Base-by-base conservation (phyloP, 176 grass and related monocot genomes). In the Musa itinerans region DNA sequence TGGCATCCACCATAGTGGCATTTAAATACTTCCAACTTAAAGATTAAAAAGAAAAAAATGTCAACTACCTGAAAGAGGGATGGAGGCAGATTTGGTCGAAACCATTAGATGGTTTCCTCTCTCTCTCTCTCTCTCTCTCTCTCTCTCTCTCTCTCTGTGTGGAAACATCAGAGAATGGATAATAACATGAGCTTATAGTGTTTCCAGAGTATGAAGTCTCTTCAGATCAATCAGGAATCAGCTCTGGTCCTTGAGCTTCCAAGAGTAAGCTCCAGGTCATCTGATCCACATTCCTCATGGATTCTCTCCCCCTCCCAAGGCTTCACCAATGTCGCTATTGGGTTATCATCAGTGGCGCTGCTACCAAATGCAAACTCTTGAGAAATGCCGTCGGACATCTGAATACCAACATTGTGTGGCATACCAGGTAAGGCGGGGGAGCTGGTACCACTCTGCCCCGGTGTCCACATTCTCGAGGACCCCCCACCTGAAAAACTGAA, bases 241-340 rank as follows among this genome's bases (percentile, higher is more conserved):
- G 53, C 78, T 61, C 88, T 89, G 67, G 81, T 89, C 72, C 15
- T 90, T 4, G 87, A 56, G 76, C 65, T 93, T 17, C 94, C 90
- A 21, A 93, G 94, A 12, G 90, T 91, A 64, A 98, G 86, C 68
- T 92, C 86, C 71, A 92, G 80, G 71, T 98, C 88, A 2, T 86
- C 90, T 48, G 84, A 75, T 53, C 29, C 82, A 54, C 24, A 70
- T 16, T 85, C 86, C 69, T 83, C 84, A 43, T 77, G 66, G 74
- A 82, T 76, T 53, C 25, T 64, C 83, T 97, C 90, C 53, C 82
- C 88, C n/a, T 85, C 86, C 88, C 88, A 91, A 20, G 86, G 82
- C 74, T 75, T 81, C 64, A 91, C 76, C 22, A 69, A 6, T 6
- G 52, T 52, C 10, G 34, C 58, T 67, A n/a, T 16, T 52, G 73